Evolutionary conservation across 2,329 filamentous ascomycete species (phyloP).

Genomic region (Arthroderma uncinatum): DNA sequence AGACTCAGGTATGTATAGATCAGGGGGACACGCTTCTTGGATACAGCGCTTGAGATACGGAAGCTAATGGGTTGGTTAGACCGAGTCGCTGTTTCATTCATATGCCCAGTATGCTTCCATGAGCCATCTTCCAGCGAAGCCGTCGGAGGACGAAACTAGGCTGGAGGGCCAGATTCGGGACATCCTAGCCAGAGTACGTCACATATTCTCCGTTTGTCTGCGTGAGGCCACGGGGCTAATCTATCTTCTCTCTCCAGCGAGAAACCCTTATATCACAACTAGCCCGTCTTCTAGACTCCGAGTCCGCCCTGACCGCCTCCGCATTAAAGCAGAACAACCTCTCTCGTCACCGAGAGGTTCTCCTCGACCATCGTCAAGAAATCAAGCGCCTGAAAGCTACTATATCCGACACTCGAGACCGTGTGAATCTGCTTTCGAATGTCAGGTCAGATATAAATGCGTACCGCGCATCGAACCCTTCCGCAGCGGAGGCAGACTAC

Average conservation of each 20-base stretch:
- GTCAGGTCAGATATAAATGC: constrained; percentile 86
- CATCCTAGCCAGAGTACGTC: constrained; percentile 62
- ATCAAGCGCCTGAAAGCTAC: constrained; percentile 61
- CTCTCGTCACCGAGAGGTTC: constrained; percentile 77
- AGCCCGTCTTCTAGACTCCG: constrained; percentile 79
- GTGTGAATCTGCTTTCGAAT: constrained; percentile 79
- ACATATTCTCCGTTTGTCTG: not conserved
- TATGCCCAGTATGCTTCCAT: constrained; percentile 86
- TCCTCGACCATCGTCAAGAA: constrained; percentile 76
- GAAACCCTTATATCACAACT: constrained; percentile 73
- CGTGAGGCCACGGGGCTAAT: not conserved
- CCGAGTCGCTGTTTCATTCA: constrained; percentile 56
- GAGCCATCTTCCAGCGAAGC: constrained; percentile 66
- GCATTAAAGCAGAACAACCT: constrained; percentile 97
- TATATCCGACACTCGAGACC: constrained; percentile 67
- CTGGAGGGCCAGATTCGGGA: constrained; percentile 76
- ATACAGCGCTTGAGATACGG: not conserved
- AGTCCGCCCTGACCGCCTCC: constrained; percentile 73
- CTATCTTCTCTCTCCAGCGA: constrained; percentile 44
- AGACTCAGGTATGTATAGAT: constrained; percentile 61
- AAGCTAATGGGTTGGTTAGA: constrained; percentile 42
- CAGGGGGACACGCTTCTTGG: too few relatives aligned
- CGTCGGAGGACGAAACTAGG: constrained; percentile 70
- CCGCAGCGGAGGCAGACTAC: constrained; percentile 81
- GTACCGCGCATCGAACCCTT: constrained; percentile 72